Evolutionary conservation across 371 early-diverging fungal species (phyloP).

Genomic region (Circinella minor): DNA sequence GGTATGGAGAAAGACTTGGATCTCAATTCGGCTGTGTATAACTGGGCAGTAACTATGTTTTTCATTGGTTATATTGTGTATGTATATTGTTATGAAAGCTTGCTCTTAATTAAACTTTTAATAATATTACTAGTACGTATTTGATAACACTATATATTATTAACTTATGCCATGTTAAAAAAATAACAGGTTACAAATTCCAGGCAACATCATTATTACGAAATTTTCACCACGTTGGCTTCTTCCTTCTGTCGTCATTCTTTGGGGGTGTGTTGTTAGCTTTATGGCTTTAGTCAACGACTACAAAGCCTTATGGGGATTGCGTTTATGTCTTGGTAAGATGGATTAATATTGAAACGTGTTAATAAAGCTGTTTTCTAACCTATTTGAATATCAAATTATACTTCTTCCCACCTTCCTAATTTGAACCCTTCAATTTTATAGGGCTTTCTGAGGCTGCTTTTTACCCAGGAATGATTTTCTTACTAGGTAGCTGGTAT

Average conservation of each 20-base stretch:
- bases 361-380: no score
- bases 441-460: slow-evolving; percentile 29
- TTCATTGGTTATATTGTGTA: slow-evolving; percentile 76
- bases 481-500: slow-evolving; percentile 79
- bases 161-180: no score
- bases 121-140: not conserved
- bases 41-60: slow-evolving; percentile 69
- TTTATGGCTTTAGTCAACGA: slow-evolving; percentile 53
- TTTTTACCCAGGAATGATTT: slow-evolving; percentile 76
- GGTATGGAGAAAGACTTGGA: slow-evolving; percentile 56
- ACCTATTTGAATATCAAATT: no score
- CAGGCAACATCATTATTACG: slow-evolving; percentile 58
- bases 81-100: slow-evolving; percentile 20
- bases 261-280: slow-evolving; percentile 69
- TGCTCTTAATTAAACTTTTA: not conserved
- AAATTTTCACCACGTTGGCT: slow-evolving; percentile 53
- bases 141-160: no score
- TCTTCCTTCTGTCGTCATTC: slow-evolving; percentile 59
- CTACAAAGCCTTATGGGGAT: slow-evolving; percentile 51
- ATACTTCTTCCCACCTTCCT: not conserved
- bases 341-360: no score
- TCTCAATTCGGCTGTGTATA: slow-evolving; percentile 52
- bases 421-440: no score
- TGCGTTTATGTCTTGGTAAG: slow-evolving; percentile 67
- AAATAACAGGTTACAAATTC: slow-evolving; percentile 35